Percentiles rank a stretch among this genome's conserved stretches.
These are phyloP conservation scores for Primulina huaijiensis DNA, from an alignment of 257 asterid species.

Conservation along the genomic window DNA sequence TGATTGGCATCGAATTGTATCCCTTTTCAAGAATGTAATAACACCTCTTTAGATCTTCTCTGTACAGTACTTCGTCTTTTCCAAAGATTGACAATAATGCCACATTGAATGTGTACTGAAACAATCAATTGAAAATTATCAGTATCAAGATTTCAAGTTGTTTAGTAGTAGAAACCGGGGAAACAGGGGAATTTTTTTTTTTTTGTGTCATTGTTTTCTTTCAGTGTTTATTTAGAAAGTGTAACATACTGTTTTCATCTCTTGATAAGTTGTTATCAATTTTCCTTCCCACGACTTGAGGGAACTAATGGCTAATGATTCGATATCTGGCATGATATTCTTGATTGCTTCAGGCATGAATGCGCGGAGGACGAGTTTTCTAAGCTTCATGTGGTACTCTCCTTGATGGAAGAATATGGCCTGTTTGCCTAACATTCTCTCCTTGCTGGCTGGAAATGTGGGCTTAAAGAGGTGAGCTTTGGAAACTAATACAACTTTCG, in stretches of 20 bases:
- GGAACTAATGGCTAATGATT: conserved; percentile 37
- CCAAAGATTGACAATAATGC: conserved; percentile 72
- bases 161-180: conserved; percentile 31
- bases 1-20: conserved; percentile 70
- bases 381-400: conserved; percentile 58
- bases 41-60: conserved; percentile 70
- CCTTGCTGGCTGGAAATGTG: conserved; percentile 81
- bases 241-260: conserved; percentile 69
- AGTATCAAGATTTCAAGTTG: conserved; percentile 8
- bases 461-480: conserved; percentile 75
- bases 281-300: conserved; percentile 58
- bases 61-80: conserved; percentile 54
- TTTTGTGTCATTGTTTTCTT: conserved; percentile 22
- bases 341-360: conserved; percentile 67
- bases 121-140: conserved; percentile 14
- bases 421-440: conserved; percentile 72
- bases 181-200: conserved; percentile 19
- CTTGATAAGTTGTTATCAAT: conserved; percentile 63
- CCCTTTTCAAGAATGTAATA: conserved; percentile 71
- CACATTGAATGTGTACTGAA: conserved; percentile 83
- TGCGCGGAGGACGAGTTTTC: conserved; percentile 68
- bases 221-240: background rate
- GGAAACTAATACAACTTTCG: conserved; percentile 56
- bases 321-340: conserved; percentile 48
- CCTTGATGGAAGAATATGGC: conserved; percentile 79